Evolutionary conservation across 495 filamentous ascomycete species (phyloP).

Genomic region (Penicillium dipodomyicola): DNA sequence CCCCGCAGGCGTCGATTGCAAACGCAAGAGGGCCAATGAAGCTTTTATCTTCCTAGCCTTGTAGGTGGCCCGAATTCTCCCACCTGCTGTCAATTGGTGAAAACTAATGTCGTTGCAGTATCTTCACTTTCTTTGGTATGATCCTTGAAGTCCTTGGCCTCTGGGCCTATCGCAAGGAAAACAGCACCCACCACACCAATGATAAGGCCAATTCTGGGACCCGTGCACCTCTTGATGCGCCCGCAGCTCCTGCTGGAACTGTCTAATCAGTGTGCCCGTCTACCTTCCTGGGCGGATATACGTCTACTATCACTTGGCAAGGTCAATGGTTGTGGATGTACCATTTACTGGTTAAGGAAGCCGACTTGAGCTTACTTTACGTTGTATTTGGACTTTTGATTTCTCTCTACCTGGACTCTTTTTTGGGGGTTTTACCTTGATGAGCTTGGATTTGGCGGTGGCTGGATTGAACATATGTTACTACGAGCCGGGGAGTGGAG

Average conservation of each 20-base stretch:
- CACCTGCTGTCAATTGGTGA: too few relatives aligned
- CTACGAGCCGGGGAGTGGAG: neutral
- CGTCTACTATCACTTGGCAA: neutral
- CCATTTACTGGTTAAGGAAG: neutral
- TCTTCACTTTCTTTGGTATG: conserved; percentile 49
- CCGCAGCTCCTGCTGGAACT: conserved; percentile 20
- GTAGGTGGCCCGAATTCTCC: conserved; percentile 36
- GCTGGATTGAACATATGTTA: conserved; percentile 7
- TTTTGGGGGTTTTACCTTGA: neutral
- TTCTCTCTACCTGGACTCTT: neutral
- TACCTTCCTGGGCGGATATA: neutral
- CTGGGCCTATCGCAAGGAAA: conserved; percentile 43
- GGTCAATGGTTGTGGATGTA: neutral
- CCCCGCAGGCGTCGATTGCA: conserved; percentile 32
- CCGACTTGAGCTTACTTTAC: too few relatives aligned
- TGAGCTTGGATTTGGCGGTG: neutral
- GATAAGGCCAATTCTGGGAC: conserved; percentile 25
- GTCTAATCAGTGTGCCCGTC: conserved; percentile 5
- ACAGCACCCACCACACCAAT: conserved; percentile 1
- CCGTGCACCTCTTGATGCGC: conserved; percentile 33
- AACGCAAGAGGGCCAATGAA: conserved; percentile 49
- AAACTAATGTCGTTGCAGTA: conserved; percentile 24
- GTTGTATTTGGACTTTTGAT: neutral
- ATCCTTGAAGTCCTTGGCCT: conserved; percentile 52
- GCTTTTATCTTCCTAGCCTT: conserved; percentile 62